Percentiles rank a stretch among this genome's conserved stretches.
Conservation (phyloP, 2,329 filamentous ascomycete species). For the Claviceps africana region DNA sequence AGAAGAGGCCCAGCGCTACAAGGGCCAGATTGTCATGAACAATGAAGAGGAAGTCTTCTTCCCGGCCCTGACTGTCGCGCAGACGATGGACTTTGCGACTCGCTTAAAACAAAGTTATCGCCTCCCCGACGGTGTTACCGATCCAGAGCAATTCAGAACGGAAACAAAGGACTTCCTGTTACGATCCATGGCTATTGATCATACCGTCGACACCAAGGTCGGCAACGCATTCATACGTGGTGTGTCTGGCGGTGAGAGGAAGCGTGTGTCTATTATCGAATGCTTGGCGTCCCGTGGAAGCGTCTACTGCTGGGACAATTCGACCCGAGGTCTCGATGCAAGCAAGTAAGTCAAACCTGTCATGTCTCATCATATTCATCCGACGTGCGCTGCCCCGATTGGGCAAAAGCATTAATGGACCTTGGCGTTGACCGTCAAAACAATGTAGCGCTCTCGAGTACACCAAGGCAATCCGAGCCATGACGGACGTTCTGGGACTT, state of each 20-base stretch:
- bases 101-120: slow-evolving; percentile 40
- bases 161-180: slow-evolving; percentile 41
- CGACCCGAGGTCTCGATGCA: slow-evolving; percentile 50
- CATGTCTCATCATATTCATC: not conserved
- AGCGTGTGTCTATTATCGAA: slow-evolving; percentile 56
- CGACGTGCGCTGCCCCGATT: not conserved
- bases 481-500: slow-evolving; percentile 49
- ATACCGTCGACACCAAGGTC: slow-evolving; percentile 51
- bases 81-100: slow-evolving; percentile 59
- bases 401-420: not conserved
- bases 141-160: slow-evolving; percentile 29
- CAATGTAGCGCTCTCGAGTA: slow-evolving; percentile 38
- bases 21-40: slow-evolving; percentile 52
- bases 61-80: slow-evolving; percentile 53
- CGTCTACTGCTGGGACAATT: slow-evolving; percentile 55
- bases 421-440: not conserved
- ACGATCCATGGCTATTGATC: slow-evolving; percentile 40
- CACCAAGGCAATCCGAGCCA: slow-evolving; percentile 43
- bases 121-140: slow-evolving; percentile 28
- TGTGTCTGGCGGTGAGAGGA: slow-evolving; percentile 54
- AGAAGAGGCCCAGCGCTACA: slow-evolving; percentile 34
- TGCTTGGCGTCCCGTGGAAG: slow-evolving; percentile 42
- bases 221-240: slow-evolving; percentile 53
- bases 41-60: slow-evolving; percentile 55
- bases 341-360: slow-evolving; percentile 30